These are phyloP conservation scores for Cardamine resedifolia DNA, from an alignment of 345 rosid genomes.

Conservation along the genomic window DNA sequence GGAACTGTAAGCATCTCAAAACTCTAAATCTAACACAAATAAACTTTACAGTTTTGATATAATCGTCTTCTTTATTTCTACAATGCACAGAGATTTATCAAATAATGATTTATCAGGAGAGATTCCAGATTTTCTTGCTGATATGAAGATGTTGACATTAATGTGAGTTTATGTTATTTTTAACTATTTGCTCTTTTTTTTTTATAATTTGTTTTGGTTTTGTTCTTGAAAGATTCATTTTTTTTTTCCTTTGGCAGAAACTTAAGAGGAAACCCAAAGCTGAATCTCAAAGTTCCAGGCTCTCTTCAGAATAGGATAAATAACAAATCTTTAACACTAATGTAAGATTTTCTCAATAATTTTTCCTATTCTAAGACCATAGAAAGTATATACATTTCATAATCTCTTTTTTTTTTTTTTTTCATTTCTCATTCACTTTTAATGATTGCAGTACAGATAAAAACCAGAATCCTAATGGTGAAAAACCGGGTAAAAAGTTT, in stretches of 20 bases:
- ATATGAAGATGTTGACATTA: slow-evolving; percentile 42
- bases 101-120: slow-evolving; percentile 49
- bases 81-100: slow-evolving; percentile 58
- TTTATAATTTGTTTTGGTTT: background rate
- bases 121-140: slow-evolving; percentile 49
- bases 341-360: slow-evolving; percentile 11
- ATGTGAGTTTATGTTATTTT: slow-evolving; percentile 44
- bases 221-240: background rate
- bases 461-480: background rate
- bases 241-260: slow-evolving; percentile 15
- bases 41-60: background rate
- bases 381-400: background rate
- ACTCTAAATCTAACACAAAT: background rate
- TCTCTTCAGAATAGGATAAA: slow-evolving; percentile 9
- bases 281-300: slow-evolving; percentile 27
- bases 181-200: background rate
- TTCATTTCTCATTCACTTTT: background rate
- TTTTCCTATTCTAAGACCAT: background rate
- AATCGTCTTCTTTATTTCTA: background rate
- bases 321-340: slow-evolving; percentile 18
- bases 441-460: slow-evolving; percentile 19
- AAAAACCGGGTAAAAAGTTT: background rate
- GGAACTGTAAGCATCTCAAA: slow-evolving; percentile 38
- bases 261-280: slow-evolving; percentile 36
- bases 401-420: background rate